Evolutionary conservation across 75 land plant genomes (phyloP).

Genomic region (Pinus albicaulis): DNA sequence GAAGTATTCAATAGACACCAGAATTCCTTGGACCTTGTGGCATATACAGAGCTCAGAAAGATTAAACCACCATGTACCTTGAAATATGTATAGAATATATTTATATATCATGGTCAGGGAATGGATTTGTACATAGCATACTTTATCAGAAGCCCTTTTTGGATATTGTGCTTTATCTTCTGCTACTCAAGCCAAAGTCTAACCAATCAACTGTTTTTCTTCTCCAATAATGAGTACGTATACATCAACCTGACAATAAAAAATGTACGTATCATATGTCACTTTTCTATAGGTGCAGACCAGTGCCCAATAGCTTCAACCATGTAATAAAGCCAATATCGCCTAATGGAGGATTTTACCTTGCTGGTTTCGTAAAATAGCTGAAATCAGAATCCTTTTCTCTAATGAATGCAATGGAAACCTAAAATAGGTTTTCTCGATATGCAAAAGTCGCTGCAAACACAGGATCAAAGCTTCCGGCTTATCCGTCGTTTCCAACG

Average conservation of each 20-base stretch:
- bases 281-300: background rate
- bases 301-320: background rate
- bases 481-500: background rate
- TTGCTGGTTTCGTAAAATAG: background rate
- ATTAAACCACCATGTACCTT: background rate
- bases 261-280: no score
- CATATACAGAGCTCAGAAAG: background rate
- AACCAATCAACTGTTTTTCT: background rate
- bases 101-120: background rate
- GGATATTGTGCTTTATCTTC: background rate
- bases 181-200: background rate
- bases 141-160: background rate
- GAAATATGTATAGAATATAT: no score
- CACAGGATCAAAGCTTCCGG: background rate
- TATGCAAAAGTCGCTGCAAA: background rate
- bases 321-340: background rate
- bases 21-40: background rate
- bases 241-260: no score
- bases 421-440: background rate
- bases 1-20: background rate
- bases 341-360: conserved; percentile 4
- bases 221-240: background rate
- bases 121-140: background rate
- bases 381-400: background rate
- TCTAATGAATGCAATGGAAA: background rate